These are phyloP conservation scores for Scytalidium lignicola DNA, from an alignment of 2,329 filamentous ascomycete genomes.

Conservation along the genomic window DNA sequence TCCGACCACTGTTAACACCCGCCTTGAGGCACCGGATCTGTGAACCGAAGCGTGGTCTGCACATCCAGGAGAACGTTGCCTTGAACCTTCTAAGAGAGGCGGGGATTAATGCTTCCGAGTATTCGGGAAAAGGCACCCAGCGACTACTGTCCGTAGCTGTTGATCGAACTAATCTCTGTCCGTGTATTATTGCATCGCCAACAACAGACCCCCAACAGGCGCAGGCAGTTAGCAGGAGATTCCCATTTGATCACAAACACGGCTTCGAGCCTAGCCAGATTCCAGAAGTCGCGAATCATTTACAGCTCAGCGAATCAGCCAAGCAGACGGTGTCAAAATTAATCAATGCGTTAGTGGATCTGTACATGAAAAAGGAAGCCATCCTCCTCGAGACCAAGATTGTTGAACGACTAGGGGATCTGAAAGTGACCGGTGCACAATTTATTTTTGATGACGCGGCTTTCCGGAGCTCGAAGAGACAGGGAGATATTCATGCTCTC, in stretches of 20 bases:
- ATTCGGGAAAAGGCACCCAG: conserved; percentile 31
- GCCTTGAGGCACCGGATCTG: neutral
- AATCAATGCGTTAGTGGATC: conserved; percentile 47
- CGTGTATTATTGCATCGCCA: conserved; percentile 59
- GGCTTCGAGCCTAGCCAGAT: conserved; percentile 40
- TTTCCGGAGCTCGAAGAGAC: conserved; percentile 55
- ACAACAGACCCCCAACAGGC: conserved; percentile 32
- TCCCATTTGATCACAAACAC: conserved; percentile 56
- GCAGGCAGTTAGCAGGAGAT: conserved; percentile 40
- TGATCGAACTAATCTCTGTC: conserved; percentile 56
- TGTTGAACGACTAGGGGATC: conserved; percentile 31
- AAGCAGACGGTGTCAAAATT: conserved; percentile 41
- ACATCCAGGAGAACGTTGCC: conserved; percentile 48
- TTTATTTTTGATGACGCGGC: conserved; percentile 69
- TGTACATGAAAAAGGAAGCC: conserved; percentile 62
- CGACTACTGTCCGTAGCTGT: conserved; percentile 59
- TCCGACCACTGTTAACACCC: conserved; percentile 7
- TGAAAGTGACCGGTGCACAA: conserved; percentile 48
- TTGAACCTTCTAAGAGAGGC: conserved; percentile 50
- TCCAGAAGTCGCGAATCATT: conserved; percentile 38
- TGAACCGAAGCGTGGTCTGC: conserved; percentile 45
- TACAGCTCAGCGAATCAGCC: conserved; percentile 41
- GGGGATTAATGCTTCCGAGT: conserved; percentile 37
- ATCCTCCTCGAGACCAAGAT: conserved; percentile 52
- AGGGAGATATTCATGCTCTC: conserved; percentile 53